Percentiles rank a stretch among this genome's conserved stretches.
Evolutionary conservation across 2,329 filamentous ascomycete genomes (phyloP).

Genomic region (Aspergillus amoenus): DNA sequence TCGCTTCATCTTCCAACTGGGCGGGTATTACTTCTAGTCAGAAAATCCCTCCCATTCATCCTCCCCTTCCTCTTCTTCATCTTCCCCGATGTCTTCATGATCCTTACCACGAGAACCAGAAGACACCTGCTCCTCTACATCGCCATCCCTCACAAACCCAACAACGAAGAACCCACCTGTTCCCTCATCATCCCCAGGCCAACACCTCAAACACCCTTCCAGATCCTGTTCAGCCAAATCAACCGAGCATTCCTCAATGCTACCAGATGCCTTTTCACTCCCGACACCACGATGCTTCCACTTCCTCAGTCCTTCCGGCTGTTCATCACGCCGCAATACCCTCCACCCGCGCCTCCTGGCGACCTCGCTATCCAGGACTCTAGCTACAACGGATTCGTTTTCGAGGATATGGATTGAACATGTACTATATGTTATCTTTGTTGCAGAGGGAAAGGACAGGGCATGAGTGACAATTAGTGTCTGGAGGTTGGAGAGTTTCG

Average conservation of each 20-base stretch:
- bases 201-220: slow-evolving; percentile 77
- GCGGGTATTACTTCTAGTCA: slow-evolving; percentile 27
- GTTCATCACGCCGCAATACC: slow-evolving; percentile 68
- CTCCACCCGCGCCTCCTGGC: slow-evolving; percentile 72
- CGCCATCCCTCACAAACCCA: slow-evolving; percentile 69
- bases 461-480: slow-evolving; percentile 79
- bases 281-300: slow-evolving; percentile 69
- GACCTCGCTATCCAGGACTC: slow-evolving; percentile 66
- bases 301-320: slow-evolving; percentile 70
- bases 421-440: slow-evolving; percentile 84
- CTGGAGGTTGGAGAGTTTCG: slow-evolving; percentile 78
- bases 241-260: slow-evolving; percentile 9
- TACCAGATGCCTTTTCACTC: slow-evolving; percentile 35
- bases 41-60: slow-evolving; percentile 49
- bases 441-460: slow-evolving; percentile 73
- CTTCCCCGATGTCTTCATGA: slow-evolving; percentile 14
- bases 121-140: slow-evolving; percentile 32
- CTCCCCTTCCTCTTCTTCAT: slow-evolving; percentile 28
- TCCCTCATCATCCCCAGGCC: slow-evolving; percentile 75
- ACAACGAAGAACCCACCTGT: slow-evolving; percentile 96
- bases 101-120: slow-evolving; percentile 12
- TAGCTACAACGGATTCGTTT: slow-evolving; percentile 81
- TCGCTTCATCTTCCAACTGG: neutral
- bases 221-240: slow-evolving; percentile 50
- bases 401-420: slow-evolving; percentile 86